Base-by-base conservation (phyloP, 371 early-diverging fungal species). In the Actinomortierella ambigua region DNA sequence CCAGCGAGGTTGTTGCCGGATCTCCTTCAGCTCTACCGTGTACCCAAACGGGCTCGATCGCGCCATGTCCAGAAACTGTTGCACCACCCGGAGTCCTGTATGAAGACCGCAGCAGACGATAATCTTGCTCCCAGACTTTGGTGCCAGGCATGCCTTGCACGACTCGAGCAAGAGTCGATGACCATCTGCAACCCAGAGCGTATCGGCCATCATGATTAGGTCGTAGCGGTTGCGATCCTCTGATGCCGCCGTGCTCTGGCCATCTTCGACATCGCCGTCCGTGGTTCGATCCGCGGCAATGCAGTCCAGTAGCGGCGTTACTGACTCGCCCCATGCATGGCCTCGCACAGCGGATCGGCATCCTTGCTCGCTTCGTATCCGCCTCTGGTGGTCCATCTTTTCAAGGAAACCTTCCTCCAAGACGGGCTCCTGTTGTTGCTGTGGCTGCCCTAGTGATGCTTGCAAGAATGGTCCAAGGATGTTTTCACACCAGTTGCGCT, bases 161-260 rank as follows among this genome's bases (percentile, higher is more conserved):
- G 71, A 71, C 15, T 52, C 46, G 22, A 71, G 47, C 1, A 71
- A 56, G 3, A 50, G 55, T 9, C 28, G 22, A 55, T 71, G 71
- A 2, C 71, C 66, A n/a, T 71, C 71, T 4, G 71, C 65, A n/a
- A 65, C 63, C 71, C 71, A 71, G 39, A 71, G 66, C 13, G 71
- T 71, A 27, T 71, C 71, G 1, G 71, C 71, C 53, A 71, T 22
- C 20, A 71, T 24, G 26, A 71, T 55, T 59, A 61, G 59, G 39
- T 71, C 62, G 34, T 71, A 71, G 23, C 62, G 43, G 13, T 27
- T 20, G 23, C 24, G 2, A 11, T 41, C 44, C 7, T 15, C 40
- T n/a, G 7, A 44, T 14, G 11, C 24, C 0, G 2, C 14, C 8
- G 9, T 17, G 5, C 9, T 5, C 51, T 18, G n/a, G n/a, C 11